Conservation (phyloP, 2,329 filamentous ascomycete genomes). For the Aspergillus tubingensis region DNA sequence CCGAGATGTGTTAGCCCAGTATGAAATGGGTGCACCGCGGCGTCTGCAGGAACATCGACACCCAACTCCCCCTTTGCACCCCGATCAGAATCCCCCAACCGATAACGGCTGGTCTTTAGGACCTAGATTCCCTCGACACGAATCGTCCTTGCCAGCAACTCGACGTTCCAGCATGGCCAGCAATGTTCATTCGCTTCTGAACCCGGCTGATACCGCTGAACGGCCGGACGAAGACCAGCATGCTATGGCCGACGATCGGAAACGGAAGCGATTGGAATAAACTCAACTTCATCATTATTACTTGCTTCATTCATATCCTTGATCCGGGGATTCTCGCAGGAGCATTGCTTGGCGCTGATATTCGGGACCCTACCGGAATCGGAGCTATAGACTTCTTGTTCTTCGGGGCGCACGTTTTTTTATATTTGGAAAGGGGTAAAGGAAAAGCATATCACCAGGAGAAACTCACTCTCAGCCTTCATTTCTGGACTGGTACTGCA, state of each 20-base stretch:
- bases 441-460: not conserved
- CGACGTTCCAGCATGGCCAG: conserved; percentile 71
- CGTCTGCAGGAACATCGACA: conserved; percentile 52
- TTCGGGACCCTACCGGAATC: not conserved
- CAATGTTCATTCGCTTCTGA: conserved; percentile 67
- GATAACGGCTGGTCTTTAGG: conserved; percentile 60
- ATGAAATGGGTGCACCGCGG: conserved; percentile 62
- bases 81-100: conserved; percentile 52
- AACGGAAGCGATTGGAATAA: conserved; percentile 60
- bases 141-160: conserved; percentile 58
- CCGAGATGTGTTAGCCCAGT: conserved; percentile 63
- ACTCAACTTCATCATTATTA: not conserved
- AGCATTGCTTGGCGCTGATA: not conserved
- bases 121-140: conserved; percentile 41
- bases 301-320: not conserved
- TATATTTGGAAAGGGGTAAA: not conserved
- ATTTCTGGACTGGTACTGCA: conserved; percentile 3
- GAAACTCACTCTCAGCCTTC: not conserved
- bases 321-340: not conserved
- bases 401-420: conserved; percentile 2
- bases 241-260: conserved; percentile 58
- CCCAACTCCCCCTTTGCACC: conserved; percentile 54
- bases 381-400: not conserved
- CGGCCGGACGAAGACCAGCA: conserved; percentile 64
- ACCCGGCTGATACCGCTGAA: conserved; percentile 68